A percentile compares a stretch with the other conserved stretches of the same genome.
Conservation (phyloP, 805 yeast species). For the Zygosaccharomyces kombuchaensis region DNA sequence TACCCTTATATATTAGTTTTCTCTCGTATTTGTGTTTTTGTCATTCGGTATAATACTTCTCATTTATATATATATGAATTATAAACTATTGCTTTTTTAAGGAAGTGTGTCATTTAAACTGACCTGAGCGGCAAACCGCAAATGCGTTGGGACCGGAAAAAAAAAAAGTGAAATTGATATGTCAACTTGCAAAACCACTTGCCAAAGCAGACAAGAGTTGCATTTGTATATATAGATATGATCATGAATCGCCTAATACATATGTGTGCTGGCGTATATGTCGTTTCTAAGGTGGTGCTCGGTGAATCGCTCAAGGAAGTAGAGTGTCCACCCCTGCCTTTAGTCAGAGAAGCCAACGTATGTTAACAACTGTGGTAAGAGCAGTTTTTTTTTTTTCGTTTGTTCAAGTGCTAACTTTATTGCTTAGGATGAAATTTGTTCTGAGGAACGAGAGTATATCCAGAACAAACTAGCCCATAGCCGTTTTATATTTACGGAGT, state of each 20-base stretch:
- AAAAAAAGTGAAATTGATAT: not conserved
- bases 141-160: not conserved
- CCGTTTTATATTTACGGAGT: slow-evolving; percentile 28
- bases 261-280: not conserved
- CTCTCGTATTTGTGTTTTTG: slow-evolving; percentile 11
- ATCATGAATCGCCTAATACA: not conserved
- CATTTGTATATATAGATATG: not conserved
- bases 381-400: not conserved
- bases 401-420: not conserved
- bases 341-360: slow-evolving; percentile 24
- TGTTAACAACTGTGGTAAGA: not conserved
- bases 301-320: slow-evolving; percentile 20
- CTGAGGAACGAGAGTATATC: slow-evolving; percentile 18
- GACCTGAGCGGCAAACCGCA: not conserved
- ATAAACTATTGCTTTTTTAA: slow-evolving; percentile 1
- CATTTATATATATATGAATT: slow-evolving; percentile 3
- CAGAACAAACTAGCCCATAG: slow-evolving; percentile 32
- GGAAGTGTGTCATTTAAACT: too few species aligned
- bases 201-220: too few species aligned
- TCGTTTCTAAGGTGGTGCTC: not conserved
- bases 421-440: slow-evolving; percentile 14
- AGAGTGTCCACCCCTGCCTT: slow-evolving; percentile 27
- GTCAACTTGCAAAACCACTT: not conserved
- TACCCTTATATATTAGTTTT: slow-evolving; percentile 15
- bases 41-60: slow-evolving; percentile 8